Evolutionary conservation across 75 land plant species (phyloP).

Genomic region (Selaginella tamariscina): DNA sequence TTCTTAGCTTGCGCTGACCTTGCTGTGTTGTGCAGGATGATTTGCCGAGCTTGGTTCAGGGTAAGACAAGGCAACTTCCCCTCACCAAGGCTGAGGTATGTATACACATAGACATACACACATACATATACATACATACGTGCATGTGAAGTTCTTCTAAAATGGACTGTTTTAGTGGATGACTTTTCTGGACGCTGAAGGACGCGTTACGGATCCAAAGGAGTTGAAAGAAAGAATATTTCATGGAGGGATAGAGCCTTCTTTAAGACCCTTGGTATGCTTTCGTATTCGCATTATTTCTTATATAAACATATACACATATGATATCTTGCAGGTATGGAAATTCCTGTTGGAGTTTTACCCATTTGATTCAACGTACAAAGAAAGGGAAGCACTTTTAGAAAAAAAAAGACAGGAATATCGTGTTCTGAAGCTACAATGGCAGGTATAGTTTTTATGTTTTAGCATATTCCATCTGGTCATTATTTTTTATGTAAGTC

Average conservation of each 20-base stretch:
- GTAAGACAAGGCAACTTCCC: conserved; percentile 70
- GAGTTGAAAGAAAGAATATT: conserved; percentile 72
- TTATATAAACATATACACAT: not conserved
- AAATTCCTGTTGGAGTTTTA: conserved; percentile 63
- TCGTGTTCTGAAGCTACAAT: conserved; percentile 58
- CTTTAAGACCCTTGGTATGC: conserved; percentile 24
- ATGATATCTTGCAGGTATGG: conserved; percentile 53
- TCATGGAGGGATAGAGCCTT: conserved; percentile 77
- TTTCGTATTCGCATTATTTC: not conserved
- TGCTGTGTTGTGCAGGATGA: conserved; percentile 40
- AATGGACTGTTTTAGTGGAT: conserved; percentile 42
- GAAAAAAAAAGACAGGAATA: conserved; percentile 57
- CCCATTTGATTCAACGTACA: conserved; percentile 71
- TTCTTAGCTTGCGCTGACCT: not conserved
- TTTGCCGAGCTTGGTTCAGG: conserved; percentile 58
- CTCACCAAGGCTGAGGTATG: conserved; percentile 70
- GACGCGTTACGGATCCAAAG: conserved; percentile 58
- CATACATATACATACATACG: not conserved
- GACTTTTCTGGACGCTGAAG: conserved; percentile 70
- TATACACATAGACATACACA: too few species aligned
- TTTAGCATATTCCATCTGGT: not conserved
- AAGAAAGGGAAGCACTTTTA: conserved; percentile 53
- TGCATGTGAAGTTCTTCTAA: not conserved
- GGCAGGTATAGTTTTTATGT: conserved; percentile 54
- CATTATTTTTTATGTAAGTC: not conserved